Base-by-base conservation (phyloP, 2,329 filamentous ascomycete species). In the Ophiognomonia clavigignenti-juglandacearum region DNA sequence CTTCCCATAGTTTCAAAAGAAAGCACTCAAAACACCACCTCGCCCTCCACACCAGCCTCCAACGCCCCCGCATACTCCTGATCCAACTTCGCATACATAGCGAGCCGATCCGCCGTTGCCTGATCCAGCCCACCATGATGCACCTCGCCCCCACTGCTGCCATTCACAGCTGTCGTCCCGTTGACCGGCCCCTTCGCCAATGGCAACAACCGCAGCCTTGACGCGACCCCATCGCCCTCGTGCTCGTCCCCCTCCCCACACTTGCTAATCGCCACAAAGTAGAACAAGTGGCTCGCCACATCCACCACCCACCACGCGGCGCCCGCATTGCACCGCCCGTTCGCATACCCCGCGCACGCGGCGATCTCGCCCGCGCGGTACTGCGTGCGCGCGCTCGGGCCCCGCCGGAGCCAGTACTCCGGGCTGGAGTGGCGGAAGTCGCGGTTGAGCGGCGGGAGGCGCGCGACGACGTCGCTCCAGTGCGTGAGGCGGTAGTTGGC, bases 341-440 rank as follows among this genome's bases (percentile, higher is more conserved):
- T 47, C 10, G 32, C 39, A 27, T 36, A 37, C 6, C 45, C 45
- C 31, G 26, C 38, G n/a, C 45, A 47, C 24, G 18, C 45, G 23
- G 18, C 38, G 18, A 47, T 38, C 24, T 47, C 45, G 11, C 11
- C 45, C n/a, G 45, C 29, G n/a, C n/a, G 31, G 24, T 47, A 47
- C 14, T n/a, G 9, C 23, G 26, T 24, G 18, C 42, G 32, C 23
- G 10, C 26, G 32, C 34, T 16, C 9, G 42, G 42, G 6, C 42
- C 42, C 4, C 32, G 42, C 11, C n/a, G 26, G 29, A 85, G 68
- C 73, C 78, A 88, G 65, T 82, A 87, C 69, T 89, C 86, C 1
- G 85, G 83, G 13, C 71, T 77, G 13, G 79, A 76, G 61, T 88
- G 85, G 29, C 75, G 66, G 67, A 80, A 89, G 24, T 77, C 76